Evolutionary conservation across 345 rosid species (phyloP).

Genomic region (Combretum micranthum): DNA sequence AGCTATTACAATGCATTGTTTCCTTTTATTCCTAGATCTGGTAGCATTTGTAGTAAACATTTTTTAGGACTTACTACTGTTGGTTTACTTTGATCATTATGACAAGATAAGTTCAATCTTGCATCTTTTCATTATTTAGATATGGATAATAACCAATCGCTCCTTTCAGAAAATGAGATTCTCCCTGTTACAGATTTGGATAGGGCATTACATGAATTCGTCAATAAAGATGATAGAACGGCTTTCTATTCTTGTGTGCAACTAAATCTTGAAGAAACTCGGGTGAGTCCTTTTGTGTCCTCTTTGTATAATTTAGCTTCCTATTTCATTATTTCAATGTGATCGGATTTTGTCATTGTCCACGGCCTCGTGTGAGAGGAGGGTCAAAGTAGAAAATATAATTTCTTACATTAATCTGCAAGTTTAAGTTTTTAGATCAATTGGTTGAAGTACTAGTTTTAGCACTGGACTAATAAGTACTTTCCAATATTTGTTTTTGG

Average conservation of each 20-base stretch:
- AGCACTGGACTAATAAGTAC: background rate
- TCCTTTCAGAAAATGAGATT: slow-evolving; percentile 86
- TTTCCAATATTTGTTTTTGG: too few relatives aligned
- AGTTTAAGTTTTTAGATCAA: too few relatives aligned
- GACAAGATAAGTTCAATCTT: background rate
- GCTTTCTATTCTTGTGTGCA: slow-evolving; percentile 85
- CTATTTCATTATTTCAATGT: too few relatives aligned
- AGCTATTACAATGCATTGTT: too few relatives aligned
- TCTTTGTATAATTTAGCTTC: too few relatives aligned
- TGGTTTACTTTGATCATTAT: background rate
- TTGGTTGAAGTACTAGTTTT: background rate
- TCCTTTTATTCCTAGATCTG: too few relatives aligned
- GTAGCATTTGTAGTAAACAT: background rate
- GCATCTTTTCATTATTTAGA: background rate
- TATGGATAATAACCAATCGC: background rate
- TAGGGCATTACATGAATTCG: slow-evolving; percentile 90
- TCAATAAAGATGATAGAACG: slow-evolving; percentile 90
- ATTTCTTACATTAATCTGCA: too few relatives aligned
- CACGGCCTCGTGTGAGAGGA: too few relatives aligned
- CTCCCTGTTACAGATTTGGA: slow-evolving; percentile 96
- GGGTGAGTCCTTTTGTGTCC: slow-evolving; percentile 42
- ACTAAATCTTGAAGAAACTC: slow-evolving; percentile 90
- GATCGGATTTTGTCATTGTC: too few relatives aligned
- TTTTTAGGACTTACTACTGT: background rate
- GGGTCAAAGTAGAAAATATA: too few relatives aligned